Evolutionary conservation across 331 rosid genomes (phyloP).

Genomic region (Malus hybrid): DNA sequence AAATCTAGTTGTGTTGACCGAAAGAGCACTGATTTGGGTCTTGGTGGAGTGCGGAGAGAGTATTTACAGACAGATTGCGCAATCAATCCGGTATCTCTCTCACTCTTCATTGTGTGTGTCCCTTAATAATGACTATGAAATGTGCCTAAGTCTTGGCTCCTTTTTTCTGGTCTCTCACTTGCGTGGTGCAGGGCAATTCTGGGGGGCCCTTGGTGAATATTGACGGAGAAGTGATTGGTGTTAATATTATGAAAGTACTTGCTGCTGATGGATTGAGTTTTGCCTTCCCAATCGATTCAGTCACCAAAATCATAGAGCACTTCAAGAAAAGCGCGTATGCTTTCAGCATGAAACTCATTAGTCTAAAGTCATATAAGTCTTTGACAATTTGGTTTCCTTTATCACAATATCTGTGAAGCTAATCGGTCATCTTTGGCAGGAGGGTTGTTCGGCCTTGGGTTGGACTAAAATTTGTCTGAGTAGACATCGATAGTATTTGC

Average conservation of each 20-base stretch:
- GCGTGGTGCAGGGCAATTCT: conserved; percentile 64
- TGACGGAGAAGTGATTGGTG: conserved; percentile 91
- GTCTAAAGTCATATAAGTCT: background rate
- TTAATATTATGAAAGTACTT: conserved; percentile 59
- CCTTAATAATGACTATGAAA: background rate
- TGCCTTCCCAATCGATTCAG: conserved; percentile 74
- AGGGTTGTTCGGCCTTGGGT: conserved; percentile 95
- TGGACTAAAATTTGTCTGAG: conserved; percentile 38
- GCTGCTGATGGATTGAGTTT: conserved; percentile 85
- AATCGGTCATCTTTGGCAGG: conserved; percentile 35
- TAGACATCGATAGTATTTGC: background rate
- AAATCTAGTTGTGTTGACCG: conserved; percentile 71
- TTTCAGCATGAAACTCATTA: background rate
- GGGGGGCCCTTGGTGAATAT: conserved; percentile 90
- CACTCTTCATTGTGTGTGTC: conserved; percentile 1
- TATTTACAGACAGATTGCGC: conserved; percentile 86
- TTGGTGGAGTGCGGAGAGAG: conserved; percentile 65
- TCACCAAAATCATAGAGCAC: conserved; percentile 59
- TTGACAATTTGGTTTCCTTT: background rate
- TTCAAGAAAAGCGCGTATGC: conserved; percentile 74
- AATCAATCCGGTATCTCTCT: conserved; percentile 43
- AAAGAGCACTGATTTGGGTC: conserved; percentile 86
- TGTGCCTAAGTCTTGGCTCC: background rate
- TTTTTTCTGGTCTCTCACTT: background rate
- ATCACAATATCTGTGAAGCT: background rate